Evolutionary conservation across 2,329 filamentous ascomycete species (phyloP), one percentile per base, ranked within the genome.

Genomic region (Colletotrichum limetticola): DNA sequence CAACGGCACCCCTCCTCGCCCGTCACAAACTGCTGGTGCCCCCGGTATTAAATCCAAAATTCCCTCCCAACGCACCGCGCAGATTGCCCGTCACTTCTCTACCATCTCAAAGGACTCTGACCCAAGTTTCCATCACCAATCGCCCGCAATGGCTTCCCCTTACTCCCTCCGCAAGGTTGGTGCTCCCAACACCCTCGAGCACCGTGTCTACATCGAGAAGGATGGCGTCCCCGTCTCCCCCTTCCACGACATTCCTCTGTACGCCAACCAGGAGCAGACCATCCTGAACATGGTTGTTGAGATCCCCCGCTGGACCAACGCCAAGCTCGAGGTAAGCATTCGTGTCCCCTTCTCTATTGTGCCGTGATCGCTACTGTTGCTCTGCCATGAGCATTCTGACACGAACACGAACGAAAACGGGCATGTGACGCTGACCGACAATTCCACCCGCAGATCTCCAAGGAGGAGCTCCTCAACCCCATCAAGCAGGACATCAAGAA

Each of bases 401-500:
- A 58, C 32, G 14, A 42, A 49, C 32, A 46, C 52, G 46, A 11
- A 37, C n/a, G 14, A 58, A 58, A 37, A 46, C 55, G 46, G 19
- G 30, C 22, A 55, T 12, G 52, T 32, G 32, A n/a, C 49, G 32
- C 66, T 74, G 72, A 76, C 74, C 73, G 58, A 66, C 56, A 71
- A 37, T 72, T 56, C 32, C 16, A 72, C 5, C 53, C 55, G 28
- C 82, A 98, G 95, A 98, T 98, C 89, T 97, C 94, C 89, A 98
- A 98, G 90, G 95, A 98, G 83, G 97, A 99, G 86, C 90, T 94
- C 82, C 93, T 98, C 84, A 98, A 98, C 90, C 96, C 96, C 83
- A 98, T 98, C 90, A 98, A 98, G 93, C 97, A 99, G 90, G 97
- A 99, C 85, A 91, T 92, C 86, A 98, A 99, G 94, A 98, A 99